Evolutionary conservation across 106 monocot genomes (phyloP), one percentile per base, ranked within the genome.

Genomic region (Hemerocallis citrina): DNA sequence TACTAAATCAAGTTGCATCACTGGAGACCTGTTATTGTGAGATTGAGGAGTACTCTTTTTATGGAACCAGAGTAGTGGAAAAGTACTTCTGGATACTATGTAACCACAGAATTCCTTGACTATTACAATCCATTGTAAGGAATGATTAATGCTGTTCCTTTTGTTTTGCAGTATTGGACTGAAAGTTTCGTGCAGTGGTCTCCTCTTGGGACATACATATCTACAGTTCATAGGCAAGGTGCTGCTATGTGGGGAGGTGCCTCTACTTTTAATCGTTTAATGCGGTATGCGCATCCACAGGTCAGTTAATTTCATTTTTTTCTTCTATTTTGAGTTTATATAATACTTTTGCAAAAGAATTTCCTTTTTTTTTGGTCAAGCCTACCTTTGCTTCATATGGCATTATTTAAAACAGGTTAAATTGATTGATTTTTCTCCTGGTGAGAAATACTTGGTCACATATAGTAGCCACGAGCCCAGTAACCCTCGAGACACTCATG

Each of bases 111-210:
- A n/a, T 11, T 12, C 25, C 27, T 50, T 50, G 9, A 32, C 31
- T n/a, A n/a, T 5, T 49, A 6, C 16, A 13, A 13, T 31, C 29
- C 5, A n/a, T 49, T 3, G 31, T 3, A 8, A 24, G 32, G 6
- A 54, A 13, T 32, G 4, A 54, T 17, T 12, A 54, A 32, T n/a
- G 12, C 16, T 5, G 11, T 4, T 20, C 7, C 28, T 45, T 49
- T 50, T 19, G 7, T 60, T 65, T 68, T 13, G 37, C 80, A 95
- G 94, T 78, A 75, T 49, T 95, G 94, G 94, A 95, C 94, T 32
- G 94, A 95, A 55, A 86, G 86, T 48, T 95, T 83, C 72, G 83
- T 90, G 41, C 94, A 90, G 62, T 95, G 94, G 94, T 95, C 94
- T 45, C 74, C 94, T 19, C 72, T 86, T 29, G 90, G 94, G 20